Base-by-base conservation (phyloP, 768 basidiomycete species). In the Termitomyces sp. region DNA sequence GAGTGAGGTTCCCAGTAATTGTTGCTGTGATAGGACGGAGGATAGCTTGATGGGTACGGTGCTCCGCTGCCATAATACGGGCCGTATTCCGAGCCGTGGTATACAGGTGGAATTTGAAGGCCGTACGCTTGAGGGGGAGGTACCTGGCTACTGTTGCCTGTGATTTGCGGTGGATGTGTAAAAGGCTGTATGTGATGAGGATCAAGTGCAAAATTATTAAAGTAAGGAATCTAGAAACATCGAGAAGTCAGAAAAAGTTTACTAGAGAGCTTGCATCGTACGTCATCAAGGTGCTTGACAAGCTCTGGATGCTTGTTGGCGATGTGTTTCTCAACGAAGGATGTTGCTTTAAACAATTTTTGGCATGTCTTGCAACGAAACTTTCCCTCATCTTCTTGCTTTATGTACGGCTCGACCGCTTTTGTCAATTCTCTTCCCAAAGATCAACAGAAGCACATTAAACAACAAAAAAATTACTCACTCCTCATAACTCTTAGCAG, bases 251-350 rank as follows among this genome's bases (percentile, higher is more conserved):
- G 43, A 26, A 42, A 28, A 33, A 56, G 50, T 44, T 33, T 26
- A 56, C 50, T 60, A 42, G 3, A 59, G 33, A 30, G 8, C 30
- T 42, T n/a, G 49, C 23, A 12, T 31, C 78, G 72, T 68, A 97
- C 96, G 66, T 95, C 89, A 42, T 94, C 92, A 17, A 98, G 82
- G 50, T 79, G 74, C 62, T 87, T 89, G 56, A 95, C 82, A 15
- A 92, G 75, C 58, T 97, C 91, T 11, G 88, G 76, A 68, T 99
- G 97, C 70, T 98, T 98, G 69, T 95, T 93, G 12, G 87, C 83
- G 59, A 99, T 87, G 69, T 99, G 97, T 78, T 98, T 98, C 74
- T 96, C 93, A 48, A 98, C 91, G 72, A 98, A 99, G 26, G 94
- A 85, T 35, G 91, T 89, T 4, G 94, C 97, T 70, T 95, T 95